These are phyloP conservation scores for Amanita muscaria DNA, from an alignment of 768 basidiomycete genomes.

Conservation along the genomic window DNA sequence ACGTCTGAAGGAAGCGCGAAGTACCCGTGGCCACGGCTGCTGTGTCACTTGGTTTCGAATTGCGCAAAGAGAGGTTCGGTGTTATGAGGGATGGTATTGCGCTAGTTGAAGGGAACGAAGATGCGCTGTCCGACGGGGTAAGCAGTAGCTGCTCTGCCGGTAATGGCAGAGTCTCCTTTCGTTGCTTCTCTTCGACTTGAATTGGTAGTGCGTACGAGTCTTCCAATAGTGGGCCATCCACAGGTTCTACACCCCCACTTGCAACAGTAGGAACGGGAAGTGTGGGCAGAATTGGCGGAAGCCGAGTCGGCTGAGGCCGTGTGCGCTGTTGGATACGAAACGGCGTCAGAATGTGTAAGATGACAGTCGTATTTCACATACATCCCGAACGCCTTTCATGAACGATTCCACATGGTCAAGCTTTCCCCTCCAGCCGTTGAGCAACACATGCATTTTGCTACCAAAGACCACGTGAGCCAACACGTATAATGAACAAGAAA, in stretches of 20 bases:
- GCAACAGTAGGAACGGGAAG: constrained; percentile 34
- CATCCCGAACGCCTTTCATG: constrained; percentile 45
- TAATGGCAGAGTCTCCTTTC: constrained; percentile 8
- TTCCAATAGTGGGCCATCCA: constrained; percentile 15
- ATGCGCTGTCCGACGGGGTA: constrained; percentile 22
- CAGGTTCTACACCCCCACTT: constrained; percentile 10
- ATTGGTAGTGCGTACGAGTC: constrained; percentile 13
- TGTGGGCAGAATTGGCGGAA: constrained; percentile 42
- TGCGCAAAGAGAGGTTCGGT: constrained; percentile 23
- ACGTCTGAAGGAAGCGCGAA: constrained; percentile 30
- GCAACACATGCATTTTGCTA: constrained; percentile 35
- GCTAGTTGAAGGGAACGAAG: constrained; percentile 12
- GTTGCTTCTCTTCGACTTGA: not conserved
- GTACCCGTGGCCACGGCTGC: constrained; percentile 22
- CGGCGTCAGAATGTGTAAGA: not conserved
- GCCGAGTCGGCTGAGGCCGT: constrained; percentile 30
- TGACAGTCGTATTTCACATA: constrained; percentile 16
- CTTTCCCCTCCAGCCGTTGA: constrained; percentile 37
- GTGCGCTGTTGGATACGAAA: constrained; percentile 32
- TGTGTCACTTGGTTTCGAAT: constrained; percentile 8
- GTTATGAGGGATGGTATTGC: constrained; percentile 22
- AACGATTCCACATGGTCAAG: constrained; percentile 49
- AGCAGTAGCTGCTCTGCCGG: constrained; percentile 33
- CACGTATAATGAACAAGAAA: not conserved
- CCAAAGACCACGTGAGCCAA: not conserved